These are phyloP conservation scores for Aspergillus costaricaensis DNA, from an alignment of 2,329 filamentous ascomycete genomes.

Conservation along the genomic window DNA sequence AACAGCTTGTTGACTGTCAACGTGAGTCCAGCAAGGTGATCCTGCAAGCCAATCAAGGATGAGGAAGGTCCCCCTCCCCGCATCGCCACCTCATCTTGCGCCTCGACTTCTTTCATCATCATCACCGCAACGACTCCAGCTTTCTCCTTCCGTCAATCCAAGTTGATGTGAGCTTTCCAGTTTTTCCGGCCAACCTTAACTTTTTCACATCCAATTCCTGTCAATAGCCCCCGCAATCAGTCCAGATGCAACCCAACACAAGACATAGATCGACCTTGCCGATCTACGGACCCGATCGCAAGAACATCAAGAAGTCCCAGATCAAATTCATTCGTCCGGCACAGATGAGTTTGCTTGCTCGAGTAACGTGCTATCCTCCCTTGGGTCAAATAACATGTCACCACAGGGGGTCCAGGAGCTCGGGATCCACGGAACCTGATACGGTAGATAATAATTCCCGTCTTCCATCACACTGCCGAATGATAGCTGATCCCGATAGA, in stretches of 20 bases:
- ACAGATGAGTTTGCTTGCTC: constrained; percentile 55
- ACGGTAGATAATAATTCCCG: constrained; percentile 23
- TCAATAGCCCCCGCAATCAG: not conserved
- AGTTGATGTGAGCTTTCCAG: not conserved
- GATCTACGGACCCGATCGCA: constrained; percentile 18
- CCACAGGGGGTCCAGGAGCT: constrained; percentile 38
- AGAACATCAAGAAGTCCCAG: constrained; percentile 23
- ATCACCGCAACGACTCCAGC: not conserved
- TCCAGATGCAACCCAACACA: constrained; percentile 17
- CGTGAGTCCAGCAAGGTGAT: not conserved
- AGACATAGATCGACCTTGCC: constrained; percentile 22
- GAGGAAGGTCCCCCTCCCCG: constrained; percentile 12
- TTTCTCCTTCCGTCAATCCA: not conserved
- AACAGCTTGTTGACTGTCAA: not conserved
- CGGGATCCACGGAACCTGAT: constrained; percentile 22
- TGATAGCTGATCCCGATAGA: constrained; percentile 28
- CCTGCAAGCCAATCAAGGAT: not conserved
- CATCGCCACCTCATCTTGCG: constrained; percentile 13
- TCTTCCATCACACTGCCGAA: not conserved
- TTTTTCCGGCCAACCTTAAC: not conserved
- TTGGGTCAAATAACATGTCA: constrained; percentile 73
- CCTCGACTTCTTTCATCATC: not conserved
- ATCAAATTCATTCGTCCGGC: constrained; percentile 27
- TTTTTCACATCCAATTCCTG: not conserved
- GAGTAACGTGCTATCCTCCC: constrained; percentile 67